Evolutionary conservation across 176 grass and related monocot genomes (phyloP).

Genomic region (Hordeum marinum): DNA sequence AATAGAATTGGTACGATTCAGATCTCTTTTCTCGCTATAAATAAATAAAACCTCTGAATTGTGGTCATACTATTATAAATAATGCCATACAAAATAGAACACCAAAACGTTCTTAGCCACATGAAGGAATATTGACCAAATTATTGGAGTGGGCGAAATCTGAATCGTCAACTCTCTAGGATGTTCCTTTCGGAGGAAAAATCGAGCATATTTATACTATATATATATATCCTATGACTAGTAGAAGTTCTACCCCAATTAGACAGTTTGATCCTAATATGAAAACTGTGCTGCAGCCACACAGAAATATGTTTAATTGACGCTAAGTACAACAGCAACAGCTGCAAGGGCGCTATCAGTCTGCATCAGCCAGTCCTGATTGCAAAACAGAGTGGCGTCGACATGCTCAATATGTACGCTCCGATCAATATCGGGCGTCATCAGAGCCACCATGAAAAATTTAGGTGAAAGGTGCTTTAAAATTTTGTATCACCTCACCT

Average conservation of each 20-base stretch:
- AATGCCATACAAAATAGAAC: background rate
- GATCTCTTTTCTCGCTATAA: background rate
- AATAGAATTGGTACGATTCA: background rate
- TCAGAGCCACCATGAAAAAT: background rate
- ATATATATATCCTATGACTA: background rate
- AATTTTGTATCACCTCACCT: conserved; percentile 41
- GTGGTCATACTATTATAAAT: background rate
- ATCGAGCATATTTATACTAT: background rate
- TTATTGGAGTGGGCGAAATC: background rate
- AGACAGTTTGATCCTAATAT: background rate
- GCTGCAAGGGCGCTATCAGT: background rate
- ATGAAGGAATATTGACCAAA: conserved; percentile 21
- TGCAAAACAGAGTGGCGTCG: background rate
- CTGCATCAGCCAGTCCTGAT: background rate
- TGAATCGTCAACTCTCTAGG: conserved; percentile 22
- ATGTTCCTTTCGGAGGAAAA: conserved; percentile 16
- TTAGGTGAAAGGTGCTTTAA: background rate
- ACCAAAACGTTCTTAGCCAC: conserved; percentile 13
- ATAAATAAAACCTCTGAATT: background rate
- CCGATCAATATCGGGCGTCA: background rate
- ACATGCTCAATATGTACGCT: background rate
- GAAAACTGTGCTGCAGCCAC: conserved; percentile 20
- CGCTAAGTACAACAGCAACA: background rate
- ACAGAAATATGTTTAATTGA: background rate
- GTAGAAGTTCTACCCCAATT: conserved; percentile 14